Evolutionary conservation across 106 monocot genomes (phyloP), one percentile per base, ranked within the genome.

Genomic region (Ottelia alismoides): DNA sequence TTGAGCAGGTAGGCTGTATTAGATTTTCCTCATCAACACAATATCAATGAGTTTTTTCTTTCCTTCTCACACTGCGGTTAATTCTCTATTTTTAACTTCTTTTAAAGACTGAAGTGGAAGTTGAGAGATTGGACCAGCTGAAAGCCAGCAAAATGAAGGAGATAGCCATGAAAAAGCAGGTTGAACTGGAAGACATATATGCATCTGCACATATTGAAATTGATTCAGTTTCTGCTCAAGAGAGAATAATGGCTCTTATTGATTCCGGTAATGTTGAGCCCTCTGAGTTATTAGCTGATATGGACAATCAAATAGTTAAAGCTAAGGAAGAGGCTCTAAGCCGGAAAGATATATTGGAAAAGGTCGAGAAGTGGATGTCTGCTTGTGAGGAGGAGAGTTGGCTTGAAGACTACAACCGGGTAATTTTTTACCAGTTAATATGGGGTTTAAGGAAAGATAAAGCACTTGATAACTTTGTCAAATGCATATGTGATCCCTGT

Each of bases 341-440:
- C 20, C 77, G 90, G 53, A 84, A 75, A 73, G 90, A 91, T 28
- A 84, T 91, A 20, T 67, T 72, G 54, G 81, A 91, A 6, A 66
- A 53, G 30, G 53, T 91, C 25, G 64, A 52, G 46, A 91, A 78
- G 65, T 91, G 90, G 84, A 45, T 75, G 20, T 56, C 69, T 11
- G 91, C 85, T 28, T 81, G 77, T 64, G 91, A 81, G 18, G 85
- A 85, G 58, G 91, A 91, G 78, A 75, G 51, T 17, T 91, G 92
- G 92, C 85, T 92, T 51, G 85, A 92, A 61, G 78, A 75, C 24
- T 91, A 91, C 47, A 81, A 71, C 50, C 72, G 76, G 23, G 90
- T 90, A 67, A 50, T n/a, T n/a, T n/a, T n/a, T n/a, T n/a, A n/a
- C n/a, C n/a, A n/a, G n/a, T n/a, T n/a, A n/a, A n/a, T n/a, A n/a